Conservation (phyloP, 2,329 filamentous ascomycete species). For the Microdochium paspali region DNA sequence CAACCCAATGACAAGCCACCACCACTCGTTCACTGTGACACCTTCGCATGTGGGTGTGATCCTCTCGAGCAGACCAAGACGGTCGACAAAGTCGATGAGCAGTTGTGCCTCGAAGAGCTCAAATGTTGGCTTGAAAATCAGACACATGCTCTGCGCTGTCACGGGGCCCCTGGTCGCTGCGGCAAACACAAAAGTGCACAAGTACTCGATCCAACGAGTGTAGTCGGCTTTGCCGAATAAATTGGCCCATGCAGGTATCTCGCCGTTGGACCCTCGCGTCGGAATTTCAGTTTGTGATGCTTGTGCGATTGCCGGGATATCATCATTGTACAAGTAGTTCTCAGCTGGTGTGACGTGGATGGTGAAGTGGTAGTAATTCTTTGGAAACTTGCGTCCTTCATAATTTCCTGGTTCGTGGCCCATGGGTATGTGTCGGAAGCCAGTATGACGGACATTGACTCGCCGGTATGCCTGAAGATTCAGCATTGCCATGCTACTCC, state of each 20-base stretch:
- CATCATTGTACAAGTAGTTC: conserved; percentile 46
- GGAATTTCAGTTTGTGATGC: conserved; percentile 30
- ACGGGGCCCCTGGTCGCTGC: conserved; percentile 54
- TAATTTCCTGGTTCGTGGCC: conserved; percentile 66
- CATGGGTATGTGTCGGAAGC: conserved; percentile 55
- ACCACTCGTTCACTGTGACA: conserved; percentile 50
- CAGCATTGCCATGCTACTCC: conserved; percentile 55
- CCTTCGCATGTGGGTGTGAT: conserved; percentile 28
- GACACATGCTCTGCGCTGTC: conserved; percentile 40
- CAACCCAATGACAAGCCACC: conserved; percentile 51
- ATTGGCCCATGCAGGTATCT: conserved; percentile 64
- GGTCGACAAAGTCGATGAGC: conserved; percentile 48
- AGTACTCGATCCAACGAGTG: conserved; percentile 54
- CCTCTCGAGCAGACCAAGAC: conserved; percentile 37
- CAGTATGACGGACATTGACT: conserved; percentile 40
- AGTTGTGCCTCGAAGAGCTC: conserved; percentile 54
- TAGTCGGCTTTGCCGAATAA: conserved; percentile 51
- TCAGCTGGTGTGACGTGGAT: conserved; percentile 49
- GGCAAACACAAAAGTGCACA: conserved; percentile 53
- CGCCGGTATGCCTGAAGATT: conserved; percentile 54
- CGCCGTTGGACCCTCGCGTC: conserved; percentile 27
- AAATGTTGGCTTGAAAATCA: conserved; percentile 45
- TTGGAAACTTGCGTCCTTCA: conserved; percentile 58
- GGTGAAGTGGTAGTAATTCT: conserved; percentile 54
- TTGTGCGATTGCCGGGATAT: conserved; percentile 30